A percentile compares a stretch with the other conserved stretches of the same genome.
Evolutionary conservation across 2,329 filamentous ascomycete species (phyloP).

Genomic region (Neofusicoccum parvum): DNA sequence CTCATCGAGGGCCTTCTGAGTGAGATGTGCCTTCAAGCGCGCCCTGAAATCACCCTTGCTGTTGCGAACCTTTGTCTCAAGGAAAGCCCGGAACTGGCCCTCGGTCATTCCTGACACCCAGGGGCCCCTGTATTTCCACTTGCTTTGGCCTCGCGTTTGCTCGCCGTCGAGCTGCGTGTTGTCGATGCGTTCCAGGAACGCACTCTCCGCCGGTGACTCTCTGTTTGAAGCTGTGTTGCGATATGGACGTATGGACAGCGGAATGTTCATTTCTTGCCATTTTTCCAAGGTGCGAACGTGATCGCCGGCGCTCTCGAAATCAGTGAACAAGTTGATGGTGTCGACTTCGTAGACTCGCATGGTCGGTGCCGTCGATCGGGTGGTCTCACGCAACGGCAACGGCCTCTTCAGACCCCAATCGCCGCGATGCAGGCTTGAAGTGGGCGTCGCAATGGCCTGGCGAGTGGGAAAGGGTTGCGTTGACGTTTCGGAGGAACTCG

Average conservation of each 20-base stretch:
- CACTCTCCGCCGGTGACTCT: conserved; percentile 29
- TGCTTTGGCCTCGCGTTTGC: conserved; percentile 31
- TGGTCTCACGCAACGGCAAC: conserved; percentile 74
- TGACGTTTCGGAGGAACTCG: conserved; percentile 65
- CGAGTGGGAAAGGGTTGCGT: conserved; percentile 80
- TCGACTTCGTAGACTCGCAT: conserved; percentile 79
- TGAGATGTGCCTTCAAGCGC: conserved; percentile 28
- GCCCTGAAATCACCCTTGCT: conserved; percentile 27
- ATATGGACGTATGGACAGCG: conserved; percentile 58
- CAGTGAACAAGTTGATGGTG: conserved; percentile 83
- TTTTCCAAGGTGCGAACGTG: conserved; percentile 80
- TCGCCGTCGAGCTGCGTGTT: conserved; percentile 42
- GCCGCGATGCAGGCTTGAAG: conserved; percentile 70
- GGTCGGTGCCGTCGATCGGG: conserved; percentile 68
- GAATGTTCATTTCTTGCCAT: conserved; percentile 79
- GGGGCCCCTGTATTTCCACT: conserved; percentile 61
- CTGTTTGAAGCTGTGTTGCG: conserved; percentile 19
- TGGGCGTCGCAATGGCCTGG: conserved; percentile 78
- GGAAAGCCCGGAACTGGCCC: conserved; percentile 39
- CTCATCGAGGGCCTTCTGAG: neutral
- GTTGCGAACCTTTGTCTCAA: conserved; percentile 18
- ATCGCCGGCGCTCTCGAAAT: conserved; percentile 81
- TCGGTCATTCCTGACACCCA: conserved; percentile 59
- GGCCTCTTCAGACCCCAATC: conserved; percentile 94
- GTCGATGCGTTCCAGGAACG: conserved; percentile 48